Evolutionary conservation across 2,329 filamentous ascomycete genomes (phyloP).

Genomic region (Sarocladiaceae sp.): DNA sequence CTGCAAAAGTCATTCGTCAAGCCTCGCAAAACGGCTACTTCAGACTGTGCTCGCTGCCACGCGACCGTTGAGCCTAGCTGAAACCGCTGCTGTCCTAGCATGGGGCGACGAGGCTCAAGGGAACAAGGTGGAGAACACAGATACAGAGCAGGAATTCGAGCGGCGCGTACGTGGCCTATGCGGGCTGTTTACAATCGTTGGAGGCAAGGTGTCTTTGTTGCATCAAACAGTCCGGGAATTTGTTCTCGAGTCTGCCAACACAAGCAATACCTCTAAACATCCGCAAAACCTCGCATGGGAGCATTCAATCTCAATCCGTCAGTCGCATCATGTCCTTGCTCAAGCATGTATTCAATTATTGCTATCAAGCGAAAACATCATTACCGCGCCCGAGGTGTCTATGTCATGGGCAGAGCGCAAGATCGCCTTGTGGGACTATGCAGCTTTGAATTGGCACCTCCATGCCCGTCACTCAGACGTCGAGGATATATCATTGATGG

Average conservation of each 20-base stretch:
- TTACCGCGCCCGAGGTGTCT: too few relatives aligned
- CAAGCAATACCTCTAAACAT: not conserved
- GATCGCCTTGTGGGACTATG: too few relatives aligned
- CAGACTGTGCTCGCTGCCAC: conserved; percentile 20
- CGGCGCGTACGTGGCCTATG: conserved; percentile 20
- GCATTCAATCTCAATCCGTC: not conserved
- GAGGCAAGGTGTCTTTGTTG: conserved; percentile 20
- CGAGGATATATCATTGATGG: too few relatives aligned
- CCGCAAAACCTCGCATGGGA: not conserved
- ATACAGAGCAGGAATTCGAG: conserved; percentile 7
- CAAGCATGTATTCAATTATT: too few relatives aligned
- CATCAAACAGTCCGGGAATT: conserved; percentile 28
- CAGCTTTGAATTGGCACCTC: too few relatives aligned
- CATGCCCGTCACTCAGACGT: too few relatives aligned
- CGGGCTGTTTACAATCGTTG: conserved; percentile 26
- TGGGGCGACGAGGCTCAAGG: conserved; percentile 6
- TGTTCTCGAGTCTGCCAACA: conserved; percentile 12
- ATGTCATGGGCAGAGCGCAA: too few relatives aligned
- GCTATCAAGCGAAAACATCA: too few relatives aligned
- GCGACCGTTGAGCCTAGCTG: conserved; percentile 17
- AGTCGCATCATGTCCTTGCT: too few relatives aligned
- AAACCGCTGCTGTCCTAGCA: conserved; percentile 18
- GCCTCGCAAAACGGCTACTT: conserved; percentile 15
- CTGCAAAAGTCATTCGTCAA: not conserved
- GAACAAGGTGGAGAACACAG: not conserved